Evolutionary conservation across 2,329 filamentous ascomycete species (phyloP), one percentile per base, ranked within the genome.

Genomic region (Massarina eburnea): DNA sequence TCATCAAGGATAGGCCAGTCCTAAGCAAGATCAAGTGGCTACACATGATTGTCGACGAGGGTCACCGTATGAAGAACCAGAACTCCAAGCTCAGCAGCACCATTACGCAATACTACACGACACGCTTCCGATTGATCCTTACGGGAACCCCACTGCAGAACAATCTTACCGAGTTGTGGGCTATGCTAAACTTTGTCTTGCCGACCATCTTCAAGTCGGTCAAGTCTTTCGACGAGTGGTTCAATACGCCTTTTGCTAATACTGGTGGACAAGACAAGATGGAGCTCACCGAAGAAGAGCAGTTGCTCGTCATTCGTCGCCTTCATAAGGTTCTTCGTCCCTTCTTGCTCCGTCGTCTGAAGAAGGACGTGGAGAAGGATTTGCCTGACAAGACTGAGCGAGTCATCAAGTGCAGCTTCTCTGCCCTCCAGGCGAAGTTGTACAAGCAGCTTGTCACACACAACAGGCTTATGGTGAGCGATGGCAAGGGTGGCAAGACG

Each of bases 31-130:
- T 99, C 74, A 97, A 97, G 74, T 99, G 94, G 94, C 87, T 96
- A 62, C 94, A 99, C 75, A 97, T 99, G 94, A 97, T 99, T 61
- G 94, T 99, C 57, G 94, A 99, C 63, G 94, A 99, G 78, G 94
- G 94, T 74, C 94, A 99, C 72, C 91, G 94, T 70, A 99, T 99
- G 94, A 99, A 99, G 82, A 99, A 99, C 73, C 81, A 89, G 22
- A 86, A 94, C 59, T 99, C 94, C 8, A 99, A 99, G 75, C 80
- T 99, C 59, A 96, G 90, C 71, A 90, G 85, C 56, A 97, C 94
- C 4, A 89, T 99, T 55, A 91, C 92, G 29, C 85, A 91, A 51
- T 97, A 97, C 77, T 99, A 99, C 75, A 86, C 81, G 62, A 96
- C 92, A 22, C 86, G 92, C 12, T 99, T 94, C 77, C 89, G 94